A percentile compares a stretch with the other conserved stretches of the same genome.
Evolutionary conservation across 2,329 filamentous ascomycete species (phyloP).

Genomic region (Berkeleyomyces basicola): DNA sequence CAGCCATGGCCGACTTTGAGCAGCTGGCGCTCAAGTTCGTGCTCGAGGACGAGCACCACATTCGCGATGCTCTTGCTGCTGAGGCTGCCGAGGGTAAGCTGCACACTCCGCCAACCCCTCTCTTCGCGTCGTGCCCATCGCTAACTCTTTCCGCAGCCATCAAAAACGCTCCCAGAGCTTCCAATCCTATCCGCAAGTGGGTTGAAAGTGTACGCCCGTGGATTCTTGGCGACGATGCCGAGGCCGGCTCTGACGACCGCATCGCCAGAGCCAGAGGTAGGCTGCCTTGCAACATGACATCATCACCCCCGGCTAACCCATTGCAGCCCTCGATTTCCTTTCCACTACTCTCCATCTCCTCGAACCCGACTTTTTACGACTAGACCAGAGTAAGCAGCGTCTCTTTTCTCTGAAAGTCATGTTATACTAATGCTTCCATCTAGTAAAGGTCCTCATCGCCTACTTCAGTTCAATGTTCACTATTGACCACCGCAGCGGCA

Average conservation of each 20-base stretch:
- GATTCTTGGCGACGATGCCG: constrained; percentile 29
- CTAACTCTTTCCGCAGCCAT: constrained; percentile 18
- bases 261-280: constrained; percentile 37
- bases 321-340: constrained; percentile 37
- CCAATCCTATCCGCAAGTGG: constrained; percentile 35
- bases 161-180: constrained; percentile 26
- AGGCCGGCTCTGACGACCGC: constrained; percentile 30
- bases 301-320: neutral
- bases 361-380: constrained; percentile 28
- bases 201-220: constrained; percentile 38
- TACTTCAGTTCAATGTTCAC: constrained; percentile 45
- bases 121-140: neutral
- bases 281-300: constrained; percentile 8
- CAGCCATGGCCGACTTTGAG: constrained; percentile 32
- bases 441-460: constrained; percentile 30
- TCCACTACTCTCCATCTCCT: constrained; percentile 35
- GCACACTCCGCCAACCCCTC: neutral
- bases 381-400: constrained; percentile 29
- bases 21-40: constrained; percentile 38
- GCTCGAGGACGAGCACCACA: constrained; percentile 31
- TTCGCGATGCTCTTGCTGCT: constrained; percentile 25
- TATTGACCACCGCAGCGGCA: constrained; percentile 42
- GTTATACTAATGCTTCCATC: neutral
- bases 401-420: neutral
- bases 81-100: constrained; percentile 28